Evolutionary conservation across 257 asterid species (phyloP).

Genomic region (Ehretia macrophylla): DNA sequence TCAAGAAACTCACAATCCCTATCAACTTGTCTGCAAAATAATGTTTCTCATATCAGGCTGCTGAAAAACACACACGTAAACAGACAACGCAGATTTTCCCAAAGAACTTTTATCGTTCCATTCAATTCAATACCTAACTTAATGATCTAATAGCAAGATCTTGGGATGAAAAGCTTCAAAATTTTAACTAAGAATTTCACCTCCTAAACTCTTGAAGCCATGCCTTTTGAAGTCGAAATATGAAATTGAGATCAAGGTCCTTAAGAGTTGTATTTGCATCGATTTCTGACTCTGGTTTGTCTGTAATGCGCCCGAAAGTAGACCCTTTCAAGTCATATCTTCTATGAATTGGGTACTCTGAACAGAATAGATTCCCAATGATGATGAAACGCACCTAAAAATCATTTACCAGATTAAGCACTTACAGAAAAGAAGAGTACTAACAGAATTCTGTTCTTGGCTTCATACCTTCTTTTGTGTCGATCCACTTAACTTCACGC

Average conservation of each 20-base stretch:
- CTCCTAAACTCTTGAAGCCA: constrained; percentile 88
- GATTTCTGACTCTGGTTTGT: constrained; percentile 80
- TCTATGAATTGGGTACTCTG: constrained; percentile 68
- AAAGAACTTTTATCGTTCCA: too few species aligned
- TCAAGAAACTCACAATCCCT: constrained; percentile 41
- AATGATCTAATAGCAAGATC: too few species aligned
- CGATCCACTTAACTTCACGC: constrained; percentile 38
- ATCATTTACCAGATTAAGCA: constrained; percentile 11
- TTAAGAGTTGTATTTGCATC: constrained; percentile 88
- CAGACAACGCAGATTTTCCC: too few species aligned
- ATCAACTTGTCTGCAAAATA: constrained; percentile 38
- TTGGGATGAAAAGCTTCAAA: too few species aligned
- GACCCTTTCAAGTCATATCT: constrained; percentile 89
- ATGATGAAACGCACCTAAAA: constrained; percentile 78
- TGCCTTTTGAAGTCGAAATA: constrained; percentile 67
- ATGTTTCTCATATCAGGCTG: neutral
- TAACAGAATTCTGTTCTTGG: neutral
- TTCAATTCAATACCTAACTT: too few species aligned
- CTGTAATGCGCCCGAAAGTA: constrained; percentile 78
- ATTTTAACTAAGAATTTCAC: constrained; percentile 18
- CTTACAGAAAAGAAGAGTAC: neutral
- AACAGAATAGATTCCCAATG: constrained; percentile 87
- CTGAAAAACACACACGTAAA: neutral
- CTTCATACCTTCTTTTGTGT: constrained; percentile 63
- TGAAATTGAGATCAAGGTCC: constrained; percentile 86